phyloP scores from a whole-genome alignment of 2,329 filamentous ascomycete genomes.

The Pseudocercospora musae region DNA sequence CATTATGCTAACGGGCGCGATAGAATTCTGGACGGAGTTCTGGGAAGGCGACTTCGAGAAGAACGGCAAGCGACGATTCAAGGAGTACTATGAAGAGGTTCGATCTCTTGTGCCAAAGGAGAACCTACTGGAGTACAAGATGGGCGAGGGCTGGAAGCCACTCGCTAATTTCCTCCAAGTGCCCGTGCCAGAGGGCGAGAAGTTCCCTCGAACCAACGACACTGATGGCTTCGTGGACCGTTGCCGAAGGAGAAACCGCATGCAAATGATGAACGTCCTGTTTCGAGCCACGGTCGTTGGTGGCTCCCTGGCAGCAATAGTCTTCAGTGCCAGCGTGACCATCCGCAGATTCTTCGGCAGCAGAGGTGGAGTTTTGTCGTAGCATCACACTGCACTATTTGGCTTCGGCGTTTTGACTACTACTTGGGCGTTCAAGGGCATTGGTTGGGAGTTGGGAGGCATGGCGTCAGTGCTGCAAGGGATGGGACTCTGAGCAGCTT shows the following conservation, averaged over 20 bases:
- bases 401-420: background rate
- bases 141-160: constrained; percentile 54
- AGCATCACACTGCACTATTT: background rate
- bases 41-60: constrained; percentile 66
- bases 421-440: background rate
- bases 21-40: constrained; percentile 64
- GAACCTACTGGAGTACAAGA: constrained; percentile 53
- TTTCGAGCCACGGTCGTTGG: constrained; percentile 52
- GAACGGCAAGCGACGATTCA: constrained; percentile 62
- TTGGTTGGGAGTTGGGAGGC: background rate
- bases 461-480: constrained; percentile 5
- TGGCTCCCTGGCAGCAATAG: constrained; percentile 45
- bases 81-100: constrained; percentile 54
- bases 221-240: constrained; percentile 55
- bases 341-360: constrained; percentile 34
- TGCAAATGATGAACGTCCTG: constrained; percentile 55
- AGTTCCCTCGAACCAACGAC: constrained; percentile 53
- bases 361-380: constrained; percentile 19
- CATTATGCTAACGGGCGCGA: constrained; percentile 6
- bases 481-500: background rate
- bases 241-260: constrained; percentile 52
- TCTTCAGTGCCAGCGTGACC: constrained; percentile 37
- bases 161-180: constrained; percentile 55
- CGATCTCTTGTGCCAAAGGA: constrained; percentile 47
- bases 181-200: constrained; percentile 47